Evolutionary conservation across 208 protist genomes (phyloP).

Genomic region (Novymonas esmeraldas): DNA sequence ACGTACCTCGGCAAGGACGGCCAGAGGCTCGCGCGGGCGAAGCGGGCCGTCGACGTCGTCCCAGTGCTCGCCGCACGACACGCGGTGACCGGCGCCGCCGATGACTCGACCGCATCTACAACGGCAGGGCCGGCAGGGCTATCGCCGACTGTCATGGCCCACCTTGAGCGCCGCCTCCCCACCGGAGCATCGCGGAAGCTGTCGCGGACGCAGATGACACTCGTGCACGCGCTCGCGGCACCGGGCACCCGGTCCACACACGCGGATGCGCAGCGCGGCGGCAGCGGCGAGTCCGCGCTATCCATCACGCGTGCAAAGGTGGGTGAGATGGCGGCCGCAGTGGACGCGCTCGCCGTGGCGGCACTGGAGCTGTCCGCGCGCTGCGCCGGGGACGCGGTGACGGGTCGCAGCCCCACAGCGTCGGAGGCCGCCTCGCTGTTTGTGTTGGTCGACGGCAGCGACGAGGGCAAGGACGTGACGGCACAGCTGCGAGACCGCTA

Average conservation of each 20-base stretch:
- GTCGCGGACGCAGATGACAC: constrained; percentile 20
- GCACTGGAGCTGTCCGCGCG: constrained; percentile 39
- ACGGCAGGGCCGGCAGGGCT: neutral
- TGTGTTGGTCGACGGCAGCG: constrained; percentile 47
- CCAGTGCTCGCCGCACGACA: constrained; percentile 47
- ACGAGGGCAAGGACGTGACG: constrained; percentile 22
- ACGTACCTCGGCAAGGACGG: constrained; percentile 43
- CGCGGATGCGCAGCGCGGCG: neutral
- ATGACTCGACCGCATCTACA: neutral
- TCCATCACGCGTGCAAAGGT: constrained; percentile 37
- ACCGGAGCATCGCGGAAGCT: constrained; percentile 20
- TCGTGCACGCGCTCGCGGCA: constrained; percentile 21
- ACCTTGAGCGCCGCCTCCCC: constrained; percentile 18
- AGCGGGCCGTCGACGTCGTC: constrained; percentile 56
- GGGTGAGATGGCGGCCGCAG: constrained; percentile 12
- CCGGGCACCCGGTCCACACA: neutral
- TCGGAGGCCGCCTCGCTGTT: constrained; percentile 31
- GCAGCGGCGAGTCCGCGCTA: constrained; percentile 8
- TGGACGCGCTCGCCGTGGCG: constrained; percentile 31
- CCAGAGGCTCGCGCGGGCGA: constrained; percentile 33
- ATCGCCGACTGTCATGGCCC: constrained; percentile 16
- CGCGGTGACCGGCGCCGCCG: neutral
- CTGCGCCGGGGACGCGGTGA: neutral
- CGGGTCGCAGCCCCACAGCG: neutral
- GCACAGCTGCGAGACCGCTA: constrained; percentile 32